A percentile compares a stretch with the other conserved stretches of the same genome.
These are phyloP conservation scores for Posidonia australis DNA, from an alignment of 106 monocot species.

Conservation along the genomic window DNA sequence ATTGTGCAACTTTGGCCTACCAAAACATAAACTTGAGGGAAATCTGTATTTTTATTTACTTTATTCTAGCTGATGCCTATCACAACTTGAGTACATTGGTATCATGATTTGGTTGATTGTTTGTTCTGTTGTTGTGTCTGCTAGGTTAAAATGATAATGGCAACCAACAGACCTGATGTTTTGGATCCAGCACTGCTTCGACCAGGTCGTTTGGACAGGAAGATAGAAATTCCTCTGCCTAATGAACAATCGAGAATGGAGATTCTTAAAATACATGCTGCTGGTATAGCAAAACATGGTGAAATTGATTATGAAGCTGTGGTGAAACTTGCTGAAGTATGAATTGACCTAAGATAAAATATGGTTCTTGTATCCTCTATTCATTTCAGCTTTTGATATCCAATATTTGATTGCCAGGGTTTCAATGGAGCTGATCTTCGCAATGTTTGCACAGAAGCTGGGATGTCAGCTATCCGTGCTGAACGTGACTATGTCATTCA, in stretches of 20 bases:
- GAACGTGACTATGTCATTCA: constrained; percentile 95
- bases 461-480: constrained; percentile 92
- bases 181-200: constrained; percentile 90
- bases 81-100: neutral
- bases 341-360: neutral
- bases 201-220: constrained; percentile 82
- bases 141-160: constrained; percentile 99
- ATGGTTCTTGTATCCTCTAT: neutral
- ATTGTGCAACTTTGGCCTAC: neutral
- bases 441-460: constrained; percentile 94
- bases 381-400: neutral
- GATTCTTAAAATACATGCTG: constrained; percentile 93
- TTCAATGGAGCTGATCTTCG: constrained; percentile 97
- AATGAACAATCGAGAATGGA: constrained; percentile 96
- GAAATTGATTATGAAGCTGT: constrained; percentile 95
- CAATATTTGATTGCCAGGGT: constrained; percentile 30
- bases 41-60: neutral
- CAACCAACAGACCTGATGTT: constrained; percentile 94
- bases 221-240: constrained; percentile 93
- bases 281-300: constrained; percentile 91
- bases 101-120: neutral
- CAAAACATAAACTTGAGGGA: neutral
- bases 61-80: neutral
- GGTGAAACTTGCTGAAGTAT: constrained; percentile 85
- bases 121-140: neutral